Evolutionary conservation across 176 grass and related monocot species (phyloP), one percentile per base, ranked within the genome.

Genomic region (Raddia guianensis): DNA sequence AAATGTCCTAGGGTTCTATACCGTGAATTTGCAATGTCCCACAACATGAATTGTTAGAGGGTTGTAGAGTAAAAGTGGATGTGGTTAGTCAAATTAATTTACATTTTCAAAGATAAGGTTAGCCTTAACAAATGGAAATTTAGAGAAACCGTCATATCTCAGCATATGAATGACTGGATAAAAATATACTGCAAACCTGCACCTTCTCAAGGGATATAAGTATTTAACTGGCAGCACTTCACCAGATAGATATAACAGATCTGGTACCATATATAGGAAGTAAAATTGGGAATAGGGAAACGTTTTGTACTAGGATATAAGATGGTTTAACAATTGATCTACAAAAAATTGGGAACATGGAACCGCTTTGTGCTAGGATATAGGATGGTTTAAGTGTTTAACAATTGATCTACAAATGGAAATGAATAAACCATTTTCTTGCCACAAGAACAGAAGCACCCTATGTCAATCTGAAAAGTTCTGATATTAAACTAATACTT

Each of bases 381-480:
- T 18, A 4, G 2, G 12, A 49, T 19, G 74, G n/a, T n/a, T 71
- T n/a, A n/a, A n/a, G n/a, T n/a, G n/a, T n/a, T n/a, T 27, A 27
- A 48, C 14, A 80, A 58, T 2, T 60, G 53, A 35, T 8, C 45
- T 12, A 59, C 6, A 80, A 57, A 71, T 14, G 20, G 43, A 81
- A 60, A 59, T 35, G 11, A 58, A 12, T 18, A 19, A 59, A 59
- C 43, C 9, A 70, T 60, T 49, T 49, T 81, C 20, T 71, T 61
- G 53, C 67, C 10, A 70, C 43, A 60, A 33, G 12, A 55, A n/a
- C 11, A 44, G 42, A 11, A 80, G 2, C 51, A 19, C 20, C 50
- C 8, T 69, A 80, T 80, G 78, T 27, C 20, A 47, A 80, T 55
- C 40, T 47, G 37, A 80, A 69, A 35, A 33, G 32, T 47, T 80